Conservation (phyloP, 108 stramenopile species). For the Nitzschia putrida region DNA sequence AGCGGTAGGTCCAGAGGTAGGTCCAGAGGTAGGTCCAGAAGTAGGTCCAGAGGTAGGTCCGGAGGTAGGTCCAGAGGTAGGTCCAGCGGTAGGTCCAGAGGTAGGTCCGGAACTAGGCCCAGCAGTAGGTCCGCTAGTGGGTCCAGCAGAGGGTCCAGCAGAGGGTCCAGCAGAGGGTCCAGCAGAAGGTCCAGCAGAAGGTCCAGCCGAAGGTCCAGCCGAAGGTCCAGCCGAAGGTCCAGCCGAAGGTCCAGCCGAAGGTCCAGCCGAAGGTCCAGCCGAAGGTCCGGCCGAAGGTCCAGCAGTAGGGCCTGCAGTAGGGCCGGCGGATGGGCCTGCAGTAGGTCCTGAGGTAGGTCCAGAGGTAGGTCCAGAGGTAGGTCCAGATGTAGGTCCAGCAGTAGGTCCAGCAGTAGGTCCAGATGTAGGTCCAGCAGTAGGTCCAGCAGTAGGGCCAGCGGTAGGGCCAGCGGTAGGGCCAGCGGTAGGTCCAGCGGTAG, state of each 20-base stretch:
- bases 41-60: background rate
- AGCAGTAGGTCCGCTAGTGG: background rate
- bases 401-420: no score
- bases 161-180: background rate
- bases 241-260: background rate
- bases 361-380: no score
- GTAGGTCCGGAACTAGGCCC: background rate
- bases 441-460: no score
- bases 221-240: conserved; percentile 6
- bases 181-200: no score
- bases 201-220: background rate
- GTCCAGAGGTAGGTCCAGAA: no score
- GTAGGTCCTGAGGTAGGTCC: no score
- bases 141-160: background rate
- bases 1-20: no score
- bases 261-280: background rate
- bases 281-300: background rate
- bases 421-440: no score
- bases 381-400: no score
- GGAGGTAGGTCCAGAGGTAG: background rate
- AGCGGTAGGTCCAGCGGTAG: no score
- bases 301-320: background rate
- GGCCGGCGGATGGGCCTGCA: background rate
- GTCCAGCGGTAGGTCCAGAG: background rate
- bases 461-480: no score